These are phyloP conservation scores for Penicillium antarcticum DNA, from an alignment of 495 filamentous ascomycete genomes.

Conservation along the genomic window DNA sequence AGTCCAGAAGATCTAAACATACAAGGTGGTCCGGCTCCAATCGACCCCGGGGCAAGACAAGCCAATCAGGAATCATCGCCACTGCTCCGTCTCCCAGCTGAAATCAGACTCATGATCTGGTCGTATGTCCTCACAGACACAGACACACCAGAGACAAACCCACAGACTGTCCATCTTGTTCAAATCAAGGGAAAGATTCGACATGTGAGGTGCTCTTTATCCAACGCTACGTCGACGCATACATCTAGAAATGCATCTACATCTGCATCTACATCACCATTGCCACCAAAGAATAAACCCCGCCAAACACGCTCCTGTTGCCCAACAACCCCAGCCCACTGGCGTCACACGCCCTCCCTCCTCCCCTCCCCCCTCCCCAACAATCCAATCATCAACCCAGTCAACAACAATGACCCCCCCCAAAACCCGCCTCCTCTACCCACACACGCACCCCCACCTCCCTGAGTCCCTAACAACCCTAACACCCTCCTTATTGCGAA, in stretches of 20 bases:
- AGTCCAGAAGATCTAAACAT: conserved; percentile 14
- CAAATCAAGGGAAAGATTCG: conserved; percentile 40
- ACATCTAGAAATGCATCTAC: too few relatives aligned
- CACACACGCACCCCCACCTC: conserved; percentile 34
- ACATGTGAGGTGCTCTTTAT: conserved; percentile 33
- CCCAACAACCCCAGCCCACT: conserved; percentile 34
- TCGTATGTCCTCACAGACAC: conserved; percentile 42
- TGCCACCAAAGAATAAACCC: not conserved
- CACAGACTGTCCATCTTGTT: conserved; percentile 40
- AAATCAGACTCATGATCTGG: conserved; percentile 57
- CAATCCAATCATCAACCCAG: conserved; percentile 25
- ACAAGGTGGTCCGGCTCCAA: not conserved
- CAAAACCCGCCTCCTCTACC: conserved; percentile 33
- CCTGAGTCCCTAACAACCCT: conserved; percentile 23
- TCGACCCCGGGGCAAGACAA: conserved; percentile 13
- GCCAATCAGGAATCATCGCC: conserved; percentile 18
- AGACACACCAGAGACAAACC: conserved; percentile 5
- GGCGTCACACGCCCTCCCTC: conserved; percentile 31
- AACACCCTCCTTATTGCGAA: conserved; percentile 30
- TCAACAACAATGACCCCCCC: conserved; percentile 10
- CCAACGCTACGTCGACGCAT: not conserved
- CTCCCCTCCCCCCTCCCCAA: conserved; percentile 34
- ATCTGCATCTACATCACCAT: too few relatives aligned
- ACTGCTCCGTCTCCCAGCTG: conserved; percentile 43
- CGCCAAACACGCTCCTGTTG: conserved; percentile 37